These are phyloP conservation scores for Colletotrichum trifolii DNA, from an alignment of 2,329 filamentous ascomycete genomes.

Conservation along the genomic window DNA sequence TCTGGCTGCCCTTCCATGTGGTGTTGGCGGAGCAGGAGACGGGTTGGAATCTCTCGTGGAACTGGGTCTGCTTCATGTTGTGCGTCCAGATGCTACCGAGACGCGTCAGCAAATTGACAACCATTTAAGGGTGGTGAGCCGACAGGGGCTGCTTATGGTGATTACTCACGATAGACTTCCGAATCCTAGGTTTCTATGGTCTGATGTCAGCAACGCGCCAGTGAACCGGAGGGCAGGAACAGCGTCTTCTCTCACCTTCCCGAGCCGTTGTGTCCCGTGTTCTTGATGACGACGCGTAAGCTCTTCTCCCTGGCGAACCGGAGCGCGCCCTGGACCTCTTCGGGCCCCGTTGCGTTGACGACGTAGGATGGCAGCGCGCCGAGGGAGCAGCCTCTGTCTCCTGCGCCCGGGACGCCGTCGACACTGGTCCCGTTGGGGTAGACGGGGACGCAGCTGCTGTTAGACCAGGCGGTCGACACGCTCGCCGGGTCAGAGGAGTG, in stretches of 20 bases:
- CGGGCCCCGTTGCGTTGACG: constrained; percentile 38
- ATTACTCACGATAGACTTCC: constrained; percentile 11
- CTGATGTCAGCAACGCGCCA: background rate
- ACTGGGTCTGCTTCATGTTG: constrained; percentile 45
- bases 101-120: constrained; percentile 35
- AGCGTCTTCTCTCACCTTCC: background rate
- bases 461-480: constrained; percentile 41
- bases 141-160: no score
- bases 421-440: constrained; percentile 44
- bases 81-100: constrained; percentile 52
- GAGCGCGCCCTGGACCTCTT: constrained; percentile 41
- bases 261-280: constrained; percentile 43
- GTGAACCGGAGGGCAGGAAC: background rate
- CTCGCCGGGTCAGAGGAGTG: constrained; percentile 37
- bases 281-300: constrained; percentile 49
- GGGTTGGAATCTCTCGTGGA: background rate
- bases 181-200: background rate
- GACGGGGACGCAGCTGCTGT: constrained; percentile 52
- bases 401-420: constrained; percentile 42
- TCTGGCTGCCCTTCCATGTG: constrained; percentile 11
- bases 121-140: background rate
- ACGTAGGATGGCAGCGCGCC: constrained; percentile 40
- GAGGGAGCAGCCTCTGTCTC: constrained; percentile 16
- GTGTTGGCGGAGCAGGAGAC: background rate
- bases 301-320: constrained; percentile 50